Evolutionary conservation across 1,284 basidiomycete genomes (phyloP).

Genomic region (Heterobasidion occidentale): DNA sequence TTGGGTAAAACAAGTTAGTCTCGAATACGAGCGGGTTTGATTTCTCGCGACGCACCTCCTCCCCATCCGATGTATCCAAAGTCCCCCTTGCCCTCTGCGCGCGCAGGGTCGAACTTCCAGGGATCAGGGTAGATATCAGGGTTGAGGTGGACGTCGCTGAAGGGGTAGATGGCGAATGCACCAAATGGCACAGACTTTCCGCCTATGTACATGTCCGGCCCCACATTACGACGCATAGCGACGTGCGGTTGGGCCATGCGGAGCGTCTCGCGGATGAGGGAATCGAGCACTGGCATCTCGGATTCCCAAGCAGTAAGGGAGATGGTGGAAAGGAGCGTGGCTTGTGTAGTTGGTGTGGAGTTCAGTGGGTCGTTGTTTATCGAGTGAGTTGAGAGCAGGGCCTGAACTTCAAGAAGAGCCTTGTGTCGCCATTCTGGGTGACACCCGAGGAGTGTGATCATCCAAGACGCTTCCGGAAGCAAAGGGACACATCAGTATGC

Average conservation of each 20-base stretch:
- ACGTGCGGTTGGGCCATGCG: conserved; percentile 70
- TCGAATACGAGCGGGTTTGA: background rate
- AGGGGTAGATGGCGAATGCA: conserved; percentile 68
- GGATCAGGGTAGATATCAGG: conserved; percentile 62
- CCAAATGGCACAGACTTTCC: conserved; percentile 59
- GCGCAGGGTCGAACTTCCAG: conserved; percentile 62
- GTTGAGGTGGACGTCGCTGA: conserved; percentile 69
- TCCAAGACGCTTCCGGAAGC: conserved; percentile 47
- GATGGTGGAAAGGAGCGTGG: conserved; percentile 45
- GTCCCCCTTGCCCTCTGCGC: conserved; percentile 39
- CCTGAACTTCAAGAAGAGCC: conserved; percentile 50
- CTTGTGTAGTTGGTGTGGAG: conserved; percentile 14
- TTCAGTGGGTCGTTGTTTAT: conserved; percentile 34
- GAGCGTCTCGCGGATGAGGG: conserved; percentile 64
- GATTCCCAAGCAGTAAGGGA: conserved; percentile 64
- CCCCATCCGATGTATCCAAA: conserved; percentile 70
- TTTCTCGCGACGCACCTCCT: conserved; percentile 40
- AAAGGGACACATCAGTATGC: background rate
- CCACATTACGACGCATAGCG: conserved; percentile 69
- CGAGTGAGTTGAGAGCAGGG: conserved; percentile 37
- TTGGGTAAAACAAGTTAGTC: conserved; percentile 15
- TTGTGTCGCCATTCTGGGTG: conserved; percentile 54
- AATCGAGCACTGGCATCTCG: conserved; percentile 58
- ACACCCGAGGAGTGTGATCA: conserved; percentile 58
- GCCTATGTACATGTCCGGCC: conserved; percentile 56